phyloP scores from a whole-genome alignment of 2,329 filamentous ascomycete species.

The Aspergillus quadricinctus region DNA sequence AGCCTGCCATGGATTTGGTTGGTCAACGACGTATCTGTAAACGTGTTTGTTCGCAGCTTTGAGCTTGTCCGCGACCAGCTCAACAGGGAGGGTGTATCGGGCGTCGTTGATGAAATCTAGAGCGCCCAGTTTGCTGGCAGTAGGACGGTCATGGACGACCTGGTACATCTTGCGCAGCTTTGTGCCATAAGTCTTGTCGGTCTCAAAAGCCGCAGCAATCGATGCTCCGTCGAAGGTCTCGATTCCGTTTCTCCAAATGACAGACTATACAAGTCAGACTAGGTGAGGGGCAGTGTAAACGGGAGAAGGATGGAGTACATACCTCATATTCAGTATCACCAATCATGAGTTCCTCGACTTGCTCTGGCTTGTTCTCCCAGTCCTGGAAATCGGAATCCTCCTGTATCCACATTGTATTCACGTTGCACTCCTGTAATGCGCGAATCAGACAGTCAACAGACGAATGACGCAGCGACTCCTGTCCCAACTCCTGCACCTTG shows the following conservation, averaged over 20 bases:
- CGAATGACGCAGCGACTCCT: conserved; percentile 27
- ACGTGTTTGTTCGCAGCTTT: conserved; percentile 21
- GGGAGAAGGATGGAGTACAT: background rate
- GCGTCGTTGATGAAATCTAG: conserved; percentile 33
- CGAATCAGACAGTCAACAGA: conserved; percentile 29
- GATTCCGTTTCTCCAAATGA: conserved; percentile 44
- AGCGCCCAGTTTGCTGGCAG: conserved; percentile 39
- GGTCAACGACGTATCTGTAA: conserved; percentile 43
- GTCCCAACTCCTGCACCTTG: conserved; percentile 23
- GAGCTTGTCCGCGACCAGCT: conserved; percentile 26
- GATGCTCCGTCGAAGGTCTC: conserved; percentile 30
- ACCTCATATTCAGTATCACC: conserved; percentile 45
- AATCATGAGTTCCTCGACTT: conserved; percentile 37
- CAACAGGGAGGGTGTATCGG: conserved; percentile 28
- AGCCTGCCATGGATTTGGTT: conserved; percentile 46
- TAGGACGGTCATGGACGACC: conserved; percentile 37
- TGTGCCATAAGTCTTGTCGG: conserved; percentile 23
- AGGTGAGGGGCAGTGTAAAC: background rate
- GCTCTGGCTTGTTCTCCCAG: conserved; percentile 35
- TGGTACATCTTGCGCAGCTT: conserved; percentile 39
- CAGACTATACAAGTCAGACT: conserved; percentile 28
- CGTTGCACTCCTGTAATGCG: conserved; percentile 31
- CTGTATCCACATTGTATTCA: conserved; percentile 43
- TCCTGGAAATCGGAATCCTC: conserved; percentile 32
- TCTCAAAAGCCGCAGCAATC: conserved; percentile 34